Base-by-base conservation (phyloP, 352 stramenopile genomes). In the Thalassiosira allenii region DNA sequence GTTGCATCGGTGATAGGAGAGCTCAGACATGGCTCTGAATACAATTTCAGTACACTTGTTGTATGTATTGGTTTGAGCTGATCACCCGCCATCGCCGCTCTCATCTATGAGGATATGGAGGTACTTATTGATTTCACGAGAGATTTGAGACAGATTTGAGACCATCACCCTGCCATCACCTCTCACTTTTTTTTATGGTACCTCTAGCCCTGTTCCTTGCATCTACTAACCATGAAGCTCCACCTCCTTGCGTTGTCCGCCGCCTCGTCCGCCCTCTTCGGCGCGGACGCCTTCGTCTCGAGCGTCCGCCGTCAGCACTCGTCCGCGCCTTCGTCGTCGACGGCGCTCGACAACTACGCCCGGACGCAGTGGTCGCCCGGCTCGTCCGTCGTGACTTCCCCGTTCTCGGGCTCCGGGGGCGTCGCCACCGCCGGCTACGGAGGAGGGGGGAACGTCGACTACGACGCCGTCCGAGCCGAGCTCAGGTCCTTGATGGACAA, bases 401-500 rank as follows among this genome's bases (percentile, higher is more conserved):
- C 52, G 12, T 29, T 34, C 52, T 4, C 52, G 3, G 37, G 37
- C 37, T 17, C 8, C 37, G 37, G 37, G 8, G 37, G 37, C 37
- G 8, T 32, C 59, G 27, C 14, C 33, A 56, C n/a, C 22, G n/a
- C 32, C 61, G 12, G 6, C 20, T 4, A 1, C 22, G 22, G 37
- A n/a, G 37, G 37, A 40, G 58, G 58, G 17, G 20, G 22, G 20
- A 20, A 30, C 34, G 33, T 29, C 20, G 49, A 57, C 37, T 83
- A 80, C 41, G 62, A 75, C 62, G 75, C 52, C 27, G 57, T 83
- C 32, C 75, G 75, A 2, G 58, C 62, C 17, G 75, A 83, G 23
- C 52, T 83, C 3, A 83, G 61, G 63, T 4, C n/a, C 9, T n/a
- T 75, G 2, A 71, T 81, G 53, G 64, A 82, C n/a, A 83, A 83